Evolutionary conservation across 306 rosid species (phyloP), one percentile per base, ranked within the genome.

Genomic region (Cicer bijugum): DNA sequence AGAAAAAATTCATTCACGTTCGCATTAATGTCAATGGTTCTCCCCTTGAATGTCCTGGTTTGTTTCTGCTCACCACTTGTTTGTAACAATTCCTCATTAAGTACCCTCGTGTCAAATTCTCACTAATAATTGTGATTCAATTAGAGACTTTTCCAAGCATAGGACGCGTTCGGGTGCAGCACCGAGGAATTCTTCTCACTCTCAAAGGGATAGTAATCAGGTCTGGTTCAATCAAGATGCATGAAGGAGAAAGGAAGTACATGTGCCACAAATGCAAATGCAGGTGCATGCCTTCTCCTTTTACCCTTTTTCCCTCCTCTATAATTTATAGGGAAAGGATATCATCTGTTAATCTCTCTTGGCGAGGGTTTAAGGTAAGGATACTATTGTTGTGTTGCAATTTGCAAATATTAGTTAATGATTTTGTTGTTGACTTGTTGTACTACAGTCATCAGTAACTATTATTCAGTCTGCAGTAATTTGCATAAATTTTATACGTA

Each of bases 161-260:
- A 69, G 98, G 97, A 17, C 88, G 91, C 9, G 89, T 93, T 46
- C 86, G 97, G 68, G 97, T 93, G 75, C 86, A 86, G 82, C 98
- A 93, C 71, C 84, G 82, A 4, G 92, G 98, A 76, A 82, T 93
- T 75, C 97, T 93, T 68, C 97, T 93, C 70, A 91, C 98, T 39
- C 76, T 91, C 7, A 93, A 88, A 83, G 98, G 98, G 83, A 93
- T 96, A 5, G 97, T 91, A 6, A 93, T 91, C 51, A 86, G 97
- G 77, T 91, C 96, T 0, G 96, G 96, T 63, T 89, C 94, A 11
- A 87, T 84, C 75, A 93, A 91, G 84, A 89, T 93, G 98, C 90
- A 89, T 58, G 98, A 93, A 83, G 97, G 98, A 72, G 98, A 93
- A 90, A 91, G 98, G 84, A 85, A 83, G 85, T 93, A 88, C 58